Evolutionary conservation across 192 early-diverging fungal species (phyloP), one percentile per base, ranked within the genome.

Genomic region (Rhizoclosmatium sp.): DNA sequence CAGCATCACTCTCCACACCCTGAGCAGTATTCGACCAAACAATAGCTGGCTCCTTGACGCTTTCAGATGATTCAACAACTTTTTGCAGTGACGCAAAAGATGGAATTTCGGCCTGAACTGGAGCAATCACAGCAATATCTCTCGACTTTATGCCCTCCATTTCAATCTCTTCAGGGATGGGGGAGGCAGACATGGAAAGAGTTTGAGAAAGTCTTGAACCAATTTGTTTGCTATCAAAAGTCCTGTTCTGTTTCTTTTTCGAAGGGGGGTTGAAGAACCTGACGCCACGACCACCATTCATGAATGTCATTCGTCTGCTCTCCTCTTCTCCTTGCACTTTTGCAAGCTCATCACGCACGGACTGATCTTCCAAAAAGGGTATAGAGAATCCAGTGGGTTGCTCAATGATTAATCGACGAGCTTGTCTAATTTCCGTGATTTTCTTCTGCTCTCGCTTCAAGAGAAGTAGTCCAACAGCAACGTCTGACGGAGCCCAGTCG

Each of bases 401-500:
- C 51, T 74, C 70, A 47, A 74, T 65, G 10, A 80, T 46, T n/a
- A 75, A 10, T 47, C 80, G 61, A n/a, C 73, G 65, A 16, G 73
- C 75, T 64, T 82, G 78, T 16, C 74, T 59, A 39, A 75, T 80
- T 59, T 84, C 82, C 48, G 68, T 70, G 45, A 79, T 75, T 46
- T 69, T 70, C 78, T 86, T 86, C 59, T 86, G 85, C 69, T 86
- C 83, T 19, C 83, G 56, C 59, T 86, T 86, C 31, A 86, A 75
- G 14, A 86, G 80, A 10, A 85, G 74, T n/a, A 86, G 76, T 3
- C 84, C 85, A n/a, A 82, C 79, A 44, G 80, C 78, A 4, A 86
- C 80, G 64, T 86, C 85, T 19, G 83, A 76, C 4, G 84, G 78
- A 19, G 85, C 81, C 85, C 85, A 86, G 69, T 86, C 85, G n/a